Conservation (phyloP, 2,329 filamentous ascomycete genomes). For the Colletotrichum plurivorum region DNA sequence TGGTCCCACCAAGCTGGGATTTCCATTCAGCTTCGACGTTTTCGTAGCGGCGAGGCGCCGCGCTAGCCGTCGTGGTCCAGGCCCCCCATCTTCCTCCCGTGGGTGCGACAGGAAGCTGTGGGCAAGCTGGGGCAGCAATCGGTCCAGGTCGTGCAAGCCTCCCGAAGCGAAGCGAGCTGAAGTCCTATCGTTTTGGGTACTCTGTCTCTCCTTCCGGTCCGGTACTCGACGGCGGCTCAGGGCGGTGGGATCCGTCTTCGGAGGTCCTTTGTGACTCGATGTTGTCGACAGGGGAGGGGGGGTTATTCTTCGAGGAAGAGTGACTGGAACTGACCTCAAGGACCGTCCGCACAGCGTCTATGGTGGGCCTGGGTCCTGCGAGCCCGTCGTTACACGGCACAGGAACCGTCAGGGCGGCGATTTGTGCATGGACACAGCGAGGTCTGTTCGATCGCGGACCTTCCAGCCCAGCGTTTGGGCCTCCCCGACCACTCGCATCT, state of each 20-base stretch:
- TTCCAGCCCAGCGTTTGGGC: constrained; percentile 7
- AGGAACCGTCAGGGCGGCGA: constrained; percentile 23
- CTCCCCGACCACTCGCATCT: not conserved
- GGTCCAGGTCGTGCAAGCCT: constrained; percentile 11
- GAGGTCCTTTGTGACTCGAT: constrained; percentile 19
- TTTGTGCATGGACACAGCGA: constrained; percentile 6
- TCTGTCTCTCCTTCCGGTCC: constrained; percentile 13
- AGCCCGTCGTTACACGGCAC: not conserved
- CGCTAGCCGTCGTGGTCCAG: constrained; percentile 18
- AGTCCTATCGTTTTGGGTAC: not conserved
- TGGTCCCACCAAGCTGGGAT: constrained; percentile 13
- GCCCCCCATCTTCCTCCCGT: not conserved
- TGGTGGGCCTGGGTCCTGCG: not conserved
- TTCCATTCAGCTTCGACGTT: constrained; percentile 33
- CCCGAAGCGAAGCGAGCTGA: constrained; percentile 16
- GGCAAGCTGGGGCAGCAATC: not conserved
- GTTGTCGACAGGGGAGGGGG: not conserved
- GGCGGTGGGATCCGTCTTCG: constrained; percentile 11
- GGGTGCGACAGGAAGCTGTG: not conserved
- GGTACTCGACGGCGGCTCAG: constrained; percentile 7
- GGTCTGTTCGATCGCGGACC: constrained; percentile 5
- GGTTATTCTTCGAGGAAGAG: not conserved
- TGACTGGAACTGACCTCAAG: not conserved
- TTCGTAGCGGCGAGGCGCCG: constrained; percentile 22
- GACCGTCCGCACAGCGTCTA: constrained; percentile 1